Base-by-base conservation (phyloP, 768 basidiomycete species). In the Multifurca ochricompacta region DNA sequence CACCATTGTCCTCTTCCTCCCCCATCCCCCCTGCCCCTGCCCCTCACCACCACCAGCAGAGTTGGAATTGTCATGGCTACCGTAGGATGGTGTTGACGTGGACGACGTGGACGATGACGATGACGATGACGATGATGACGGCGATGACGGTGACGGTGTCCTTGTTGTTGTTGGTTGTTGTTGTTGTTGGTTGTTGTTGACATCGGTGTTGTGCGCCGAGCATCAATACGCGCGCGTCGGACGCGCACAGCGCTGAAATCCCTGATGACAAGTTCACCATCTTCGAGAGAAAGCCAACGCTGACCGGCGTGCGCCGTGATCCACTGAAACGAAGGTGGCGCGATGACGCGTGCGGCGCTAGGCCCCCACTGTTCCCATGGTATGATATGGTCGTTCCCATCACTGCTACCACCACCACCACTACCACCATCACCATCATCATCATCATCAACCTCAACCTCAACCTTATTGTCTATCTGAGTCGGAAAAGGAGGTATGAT, bases 261-360 rank as follows among this genome's bases (percentile, higher is more conserved):
- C 25, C 48, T 48, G 1, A 57, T 13, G 1, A 57, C 45, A 13
- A 57, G 50, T 8, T 34, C 19, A 27, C 31, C 39, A 6, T 10
- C 14, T 31, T 57, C 56, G 27, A 57, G 44, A 3, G 55, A 36
- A 27, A 57, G 56, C 50, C 55, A 56, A 25, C 50, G 55, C 18
- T 56, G 50, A 6, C 50, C 56, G 2, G 56, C 50, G 27, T 57
- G 50, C 16, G 50, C 56, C 18, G 56, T 57, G 32, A 57, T 57
- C 56, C 50, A 56, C 39, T 57, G 50, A 32, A 52, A 57, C 13
- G 39, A 10, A 0, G 39, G 8, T 5, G 56, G 56, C 3, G 40
- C 16, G 50, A 57, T 46, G 37, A 57, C 45, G 27, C 50, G 56
- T 19, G 50, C 19, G 11, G 50, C 19, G 27, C 21, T 14, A 16